These are phyloP conservation scores for Paracoccidioides brasiliensis DNA, from an alignment of 2,329 filamentous ascomycete species.

Conservation along the genomic window DNA sequence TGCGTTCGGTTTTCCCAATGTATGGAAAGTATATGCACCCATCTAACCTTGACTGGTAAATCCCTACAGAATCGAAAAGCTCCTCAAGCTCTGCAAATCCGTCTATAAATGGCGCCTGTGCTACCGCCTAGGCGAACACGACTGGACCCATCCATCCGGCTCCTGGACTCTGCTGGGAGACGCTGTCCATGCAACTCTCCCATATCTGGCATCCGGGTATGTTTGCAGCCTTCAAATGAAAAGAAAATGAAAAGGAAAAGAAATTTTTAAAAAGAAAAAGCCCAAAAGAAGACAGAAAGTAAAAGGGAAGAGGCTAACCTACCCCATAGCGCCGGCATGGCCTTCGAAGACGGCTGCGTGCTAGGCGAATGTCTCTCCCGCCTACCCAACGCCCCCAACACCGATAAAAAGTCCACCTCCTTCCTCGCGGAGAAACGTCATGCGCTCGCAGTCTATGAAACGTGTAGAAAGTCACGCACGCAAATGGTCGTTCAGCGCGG, in stretches of 20 bases:
- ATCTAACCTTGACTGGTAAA: neutral
- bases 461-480: slow-evolving; percentile 44
- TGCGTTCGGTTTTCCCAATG: neutral
- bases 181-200: slow-evolving; percentile 51
- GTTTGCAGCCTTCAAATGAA: neutral
- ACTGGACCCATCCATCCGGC: slow-evolving; percentile 45
- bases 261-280: slow-evolving; percentile 4
- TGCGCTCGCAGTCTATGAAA: slow-evolving; percentile 38
- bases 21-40: too few species aligned
- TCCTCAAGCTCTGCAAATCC: slow-evolving; percentile 43
- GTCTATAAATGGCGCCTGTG: slow-evolving; percentile 51
- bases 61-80: slow-evolving; percentile 35
- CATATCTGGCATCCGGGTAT: slow-evolving; percentile 41
- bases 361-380: slow-evolving; percentile 43
- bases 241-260: neutral
- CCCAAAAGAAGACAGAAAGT: neutral
- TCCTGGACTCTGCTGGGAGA: slow-evolving; percentile 50
- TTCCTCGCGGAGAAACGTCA: slow-evolving; percentile 23
- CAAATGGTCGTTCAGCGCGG: slow-evolving; percentile 47
- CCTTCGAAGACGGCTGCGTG: slow-evolving; percentile 47
- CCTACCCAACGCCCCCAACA: slow-evolving; percentile 26
- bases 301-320: slow-evolving; percentile 1
- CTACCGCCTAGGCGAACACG: slow-evolving; percentile 42
- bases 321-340: slow-evolving; percentile 43
- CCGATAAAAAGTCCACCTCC: slow-evolving; percentile 14